phyloP scores from a whole-genome alignment of 371 early-diverging fungal genomes.

The Rhizopus arrhizus region DNA sequence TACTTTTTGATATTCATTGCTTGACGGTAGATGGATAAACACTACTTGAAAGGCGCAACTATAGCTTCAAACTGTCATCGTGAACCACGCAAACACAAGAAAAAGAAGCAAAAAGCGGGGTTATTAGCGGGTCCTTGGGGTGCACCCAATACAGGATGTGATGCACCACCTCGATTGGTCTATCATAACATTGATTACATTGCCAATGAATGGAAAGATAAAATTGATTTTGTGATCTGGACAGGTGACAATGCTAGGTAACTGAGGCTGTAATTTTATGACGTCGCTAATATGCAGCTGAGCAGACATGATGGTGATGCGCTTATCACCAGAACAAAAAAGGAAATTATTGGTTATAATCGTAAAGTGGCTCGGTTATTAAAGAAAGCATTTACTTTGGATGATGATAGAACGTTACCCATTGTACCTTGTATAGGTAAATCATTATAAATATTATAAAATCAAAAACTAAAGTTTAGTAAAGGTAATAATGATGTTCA shows the following conservation, averaged over 20 bases:
- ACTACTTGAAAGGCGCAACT: constrained; percentile 55
- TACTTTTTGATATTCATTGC: background rate
- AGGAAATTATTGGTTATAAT: constrained; percentile 62
- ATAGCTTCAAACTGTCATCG: constrained; percentile 65
- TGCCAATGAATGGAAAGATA: constrained; percentile 48
- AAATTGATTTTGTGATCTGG: constrained; percentile 75
- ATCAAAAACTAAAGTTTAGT: background rate
- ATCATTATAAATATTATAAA: background rate
- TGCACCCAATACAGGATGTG: constrained; percentile 64
- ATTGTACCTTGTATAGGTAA: constrained; percentile 57
- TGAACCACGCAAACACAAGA: constrained; percentile 23
- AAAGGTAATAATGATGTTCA: constrained; percentile 78
- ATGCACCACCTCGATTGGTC: constrained; percentile 62
- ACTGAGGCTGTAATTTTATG: background rate
- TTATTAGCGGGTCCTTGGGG: constrained; percentile 59
- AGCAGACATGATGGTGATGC: constrained; percentile 73
- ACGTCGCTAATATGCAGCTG: background rate
- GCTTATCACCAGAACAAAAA: constrained; percentile 58
- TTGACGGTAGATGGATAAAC: constrained; percentile 47
- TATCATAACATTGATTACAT: constrained; percentile 67
- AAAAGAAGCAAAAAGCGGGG: constrained; percentile 23
- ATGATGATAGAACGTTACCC: constrained; percentile 32
- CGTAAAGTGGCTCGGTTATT: constrained; percentile 24
- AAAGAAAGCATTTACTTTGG: constrained; percentile 24
- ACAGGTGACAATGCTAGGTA: constrained; percentile 78